Conservation (phyloP, 352 stramenopile genomes). For the Phytopythium chamaehyphon region DNA sequence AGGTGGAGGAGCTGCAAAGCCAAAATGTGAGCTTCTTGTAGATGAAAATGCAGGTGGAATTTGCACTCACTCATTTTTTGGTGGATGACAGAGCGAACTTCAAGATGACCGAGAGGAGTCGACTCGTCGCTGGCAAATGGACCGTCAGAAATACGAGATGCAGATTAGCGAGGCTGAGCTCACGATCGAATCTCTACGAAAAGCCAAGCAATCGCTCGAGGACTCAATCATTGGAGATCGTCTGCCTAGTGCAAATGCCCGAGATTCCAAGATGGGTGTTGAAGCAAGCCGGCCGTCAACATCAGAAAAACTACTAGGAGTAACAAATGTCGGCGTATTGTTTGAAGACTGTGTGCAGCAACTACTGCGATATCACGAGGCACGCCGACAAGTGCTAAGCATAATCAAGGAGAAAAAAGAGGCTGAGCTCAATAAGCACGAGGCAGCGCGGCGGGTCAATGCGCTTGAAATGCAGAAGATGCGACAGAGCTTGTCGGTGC, state of each 20-base stretch:
- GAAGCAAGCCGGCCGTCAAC: constrained; percentile 3
- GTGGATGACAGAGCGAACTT: constrained; percentile 40
- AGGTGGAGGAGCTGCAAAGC: constrained; percentile 66
- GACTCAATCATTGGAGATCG: constrained; percentile 49
- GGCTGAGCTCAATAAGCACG: constrained; percentile 49
- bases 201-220: constrained; percentile 53
- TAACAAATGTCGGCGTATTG: constrained; percentile 10
- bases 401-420: constrained; percentile 68
- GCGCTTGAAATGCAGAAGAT: constrained; percentile 84
- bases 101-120: constrained; percentile 57
- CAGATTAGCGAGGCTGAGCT: constrained; percentile 61
- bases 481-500: constrained; percentile 62
- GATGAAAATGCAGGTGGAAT: too few relatives aligned
- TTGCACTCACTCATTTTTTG: constrained; percentile 4
- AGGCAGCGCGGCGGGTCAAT: constrained; percentile 50
- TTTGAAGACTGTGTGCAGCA: constrained; percentile 54
- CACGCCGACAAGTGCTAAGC: constrained; percentile 48
- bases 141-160: constrained; percentile 65
- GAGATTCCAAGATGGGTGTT: too few relatives aligned
- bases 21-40: constrained; percentile 54
- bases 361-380: constrained; percentile 55
- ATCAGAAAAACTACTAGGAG: background rate
- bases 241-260: constrained; percentile 6
- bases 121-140: constrained; percentile 56
- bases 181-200: constrained; percentile 47